Conservation (phyloP, 495 filamentous ascomycete species). For the Penicillium crystallinum region DNA sequence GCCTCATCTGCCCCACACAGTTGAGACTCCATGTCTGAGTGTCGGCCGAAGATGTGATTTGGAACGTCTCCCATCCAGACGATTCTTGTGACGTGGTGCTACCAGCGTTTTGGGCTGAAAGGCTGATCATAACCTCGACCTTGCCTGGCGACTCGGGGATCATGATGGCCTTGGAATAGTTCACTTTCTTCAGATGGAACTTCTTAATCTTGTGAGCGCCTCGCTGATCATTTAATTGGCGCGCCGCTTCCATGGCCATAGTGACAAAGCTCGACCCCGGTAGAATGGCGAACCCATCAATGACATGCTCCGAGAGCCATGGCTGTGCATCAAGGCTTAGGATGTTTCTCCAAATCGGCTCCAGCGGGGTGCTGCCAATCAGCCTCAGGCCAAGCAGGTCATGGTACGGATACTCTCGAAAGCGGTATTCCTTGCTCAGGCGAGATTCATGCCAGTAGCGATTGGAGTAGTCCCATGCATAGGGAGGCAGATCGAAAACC, state of each 20-base stretch:
- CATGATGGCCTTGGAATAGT: not conserved
- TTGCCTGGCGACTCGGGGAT: not conserved
- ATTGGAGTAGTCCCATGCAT: slow-evolving; percentile 16
- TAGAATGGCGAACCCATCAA: slow-evolving; percentile 19
- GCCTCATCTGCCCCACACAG: not conserved
- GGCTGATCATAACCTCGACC: not conserved
- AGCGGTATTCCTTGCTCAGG: slow-evolving; percentile 36
- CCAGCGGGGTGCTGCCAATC: slow-evolving; percentile 27
- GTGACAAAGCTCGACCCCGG: slow-evolving; percentile 34
- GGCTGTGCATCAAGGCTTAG: slow-evolving; percentile 15
- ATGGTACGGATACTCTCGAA: slow-evolving; percentile 38
- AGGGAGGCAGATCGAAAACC: slow-evolving; percentile 14
- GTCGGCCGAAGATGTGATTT: not conserved
- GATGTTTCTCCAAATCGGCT: slow-evolving; percentile 32
- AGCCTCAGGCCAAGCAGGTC: slow-evolving; percentile 37
- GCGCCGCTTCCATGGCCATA: slow-evolving; percentile 12
- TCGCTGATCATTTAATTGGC: not conserved
- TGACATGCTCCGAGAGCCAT: slow-evolving; percentile 9
- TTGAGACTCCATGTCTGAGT: not conserved
- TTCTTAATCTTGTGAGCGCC: not conserved
- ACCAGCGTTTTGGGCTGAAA: not conserved
- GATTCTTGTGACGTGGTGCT: not conserved
- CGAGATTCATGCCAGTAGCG: slow-evolving; percentile 44
- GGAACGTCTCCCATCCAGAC: not conserved
- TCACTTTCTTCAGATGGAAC: not conserved